Evolutionary conservation across 208 protist genomes (phyloP), one percentile per base, ranked within the genome.

Genomic region (Angomonas ambiguus): DNA sequence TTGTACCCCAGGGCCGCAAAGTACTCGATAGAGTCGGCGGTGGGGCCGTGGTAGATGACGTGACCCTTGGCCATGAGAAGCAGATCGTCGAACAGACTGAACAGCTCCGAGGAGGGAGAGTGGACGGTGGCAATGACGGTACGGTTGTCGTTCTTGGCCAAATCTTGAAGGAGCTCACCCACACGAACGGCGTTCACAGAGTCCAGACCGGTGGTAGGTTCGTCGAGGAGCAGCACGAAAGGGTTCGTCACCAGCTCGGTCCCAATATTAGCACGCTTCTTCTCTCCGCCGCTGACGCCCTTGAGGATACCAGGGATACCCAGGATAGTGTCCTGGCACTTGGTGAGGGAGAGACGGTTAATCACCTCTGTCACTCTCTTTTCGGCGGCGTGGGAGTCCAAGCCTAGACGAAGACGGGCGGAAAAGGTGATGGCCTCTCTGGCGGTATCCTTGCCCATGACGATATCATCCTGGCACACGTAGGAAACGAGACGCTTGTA

Each of bases 401-500:
- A 88, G 13, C 88, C 74, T 8, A 96, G 82, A 1, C 86, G 80
- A 33, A 96, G 70, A 22, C 85, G 79, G 0, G 91, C 91, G 10
- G 85, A 77, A 70, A 91, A 97, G 56, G 74, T 66, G 45, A 97
- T 86, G 5, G 84, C 83, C 68, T 97, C 80, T 10, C 74, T 58
- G n/a, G 88, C 84, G 18, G 92, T 96, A 49, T 94, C 64, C 33
- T 81, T 84, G 27, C 80, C 77, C 75, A 95, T 89, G n/a, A 96
- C 79, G 57, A 85, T 94, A 74, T 96, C 91, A 49, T 97, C 93
- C 77, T 96, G 93, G 31, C 74, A 90, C 33, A 96, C 91, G 65
- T 96, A 96, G 27, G 81, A 88, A 51, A 91, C 78, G 18, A 95
- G 73, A 59, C 81, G 76, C 60, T 85, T 79, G 80, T 94, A 96